These are phyloP conservation scores for Penicillium sumatraense DNA, from an alignment of 2,329 filamentous ascomycete species.

Conservation along the genomic window DNA sequence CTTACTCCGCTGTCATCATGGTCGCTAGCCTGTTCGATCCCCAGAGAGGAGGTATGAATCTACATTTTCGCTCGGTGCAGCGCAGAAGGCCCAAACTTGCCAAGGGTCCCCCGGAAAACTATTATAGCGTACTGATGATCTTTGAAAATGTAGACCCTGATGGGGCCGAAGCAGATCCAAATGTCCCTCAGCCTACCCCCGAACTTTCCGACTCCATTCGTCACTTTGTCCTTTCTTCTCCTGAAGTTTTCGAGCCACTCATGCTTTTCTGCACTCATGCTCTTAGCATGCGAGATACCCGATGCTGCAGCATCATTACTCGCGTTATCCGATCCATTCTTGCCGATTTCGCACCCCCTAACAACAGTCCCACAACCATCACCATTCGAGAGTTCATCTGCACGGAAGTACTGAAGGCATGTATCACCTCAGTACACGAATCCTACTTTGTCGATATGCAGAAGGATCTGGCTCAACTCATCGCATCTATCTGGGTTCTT, in stretches of 20 bases:
- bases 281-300: conserved; percentile 84
- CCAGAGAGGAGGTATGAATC: conserved; percentile 61
- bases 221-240: conserved; percentile 79
- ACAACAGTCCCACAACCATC: conserved; percentile 56
- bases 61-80: background rate
- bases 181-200: conserved; percentile 38
- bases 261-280: conserved; percentile 91
- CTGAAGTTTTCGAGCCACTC: conserved; percentile 80
- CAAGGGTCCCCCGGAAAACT: background rate
- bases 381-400: conserved; percentile 89
- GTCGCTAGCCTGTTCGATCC: conserved; percentile 88
- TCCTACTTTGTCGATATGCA: conserved; percentile 97
- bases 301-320: conserved; percentile 84
- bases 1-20: conserved; percentile 89
- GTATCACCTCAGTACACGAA: conserved; percentile 88
- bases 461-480: conserved; percentile 85
- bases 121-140: background rate
- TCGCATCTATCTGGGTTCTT: conserved; percentile 80
- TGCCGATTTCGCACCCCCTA: conserved; percentile 69
- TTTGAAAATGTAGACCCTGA: conserved; percentile 36
- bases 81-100: background rate
- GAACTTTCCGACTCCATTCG: conserved; percentile 66
- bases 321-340: conserved; percentile 85
- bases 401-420: conserved; percentile 84
- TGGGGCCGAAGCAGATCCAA: conserved; percentile 38